Conservation (phyloP, 164 flowering plant genomes). For the Berberis vulgaris region DNA sequence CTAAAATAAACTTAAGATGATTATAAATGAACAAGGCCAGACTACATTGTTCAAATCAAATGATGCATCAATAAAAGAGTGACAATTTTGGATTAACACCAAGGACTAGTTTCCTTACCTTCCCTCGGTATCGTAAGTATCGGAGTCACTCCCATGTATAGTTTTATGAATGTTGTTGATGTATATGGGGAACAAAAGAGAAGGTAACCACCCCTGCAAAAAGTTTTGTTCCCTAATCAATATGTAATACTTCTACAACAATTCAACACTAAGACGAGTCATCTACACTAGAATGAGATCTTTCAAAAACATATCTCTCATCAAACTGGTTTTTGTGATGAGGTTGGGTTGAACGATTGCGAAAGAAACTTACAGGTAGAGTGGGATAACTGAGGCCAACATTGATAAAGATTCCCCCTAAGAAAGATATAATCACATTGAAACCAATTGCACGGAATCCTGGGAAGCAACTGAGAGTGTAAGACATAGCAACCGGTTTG, state of each 20-base stretch:
- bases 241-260: neutral
- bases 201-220: conserved; percentile 76
- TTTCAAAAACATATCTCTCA: neutral
- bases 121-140: conserved; percentile 75
- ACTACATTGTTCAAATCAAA: no score
- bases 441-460: conserved; percentile 37
- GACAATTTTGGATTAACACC: no score
- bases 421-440: conserved; percentile 36
- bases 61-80: no score
- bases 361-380: conserved; percentile 67
- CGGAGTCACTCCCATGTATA: conserved; percentile 89
- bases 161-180: conserved; percentile 63
- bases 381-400: conserved; percentile 56
- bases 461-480: neutral
- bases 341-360: neutral
- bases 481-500: neutral
- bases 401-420: conserved; percentile 42
- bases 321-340: neutral
- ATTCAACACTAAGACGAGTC: no score
- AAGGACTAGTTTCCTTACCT: conserved; percentile 29
- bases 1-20: no score
- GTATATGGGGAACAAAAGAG: conserved; percentile 66
- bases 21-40: no score
- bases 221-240: neutral
- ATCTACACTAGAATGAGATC: neutral